Evolutionary conservation across 1,284 basidiomycete species (phyloP), one percentile per base, ranked within the genome.

Genomic region (Chondrostereum purpureum): DNA sequence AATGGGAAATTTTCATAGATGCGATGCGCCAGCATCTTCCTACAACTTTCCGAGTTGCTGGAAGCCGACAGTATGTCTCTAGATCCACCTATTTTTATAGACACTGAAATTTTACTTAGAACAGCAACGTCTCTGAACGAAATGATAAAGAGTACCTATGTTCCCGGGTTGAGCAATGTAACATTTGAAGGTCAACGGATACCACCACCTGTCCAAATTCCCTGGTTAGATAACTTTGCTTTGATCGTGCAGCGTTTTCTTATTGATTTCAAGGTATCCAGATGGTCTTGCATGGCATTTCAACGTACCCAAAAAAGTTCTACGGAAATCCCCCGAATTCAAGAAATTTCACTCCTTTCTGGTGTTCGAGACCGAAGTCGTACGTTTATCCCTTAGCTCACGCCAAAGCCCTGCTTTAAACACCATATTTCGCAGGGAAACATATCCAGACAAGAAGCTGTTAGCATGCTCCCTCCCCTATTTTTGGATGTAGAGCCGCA

Each of bases 381-480:
- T 92, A 52, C 45, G 84, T 71, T 11, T 14, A n/a, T n/a, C n/a
- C n/a, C n/a, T n/a, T n/a, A n/a, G n/a, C n/a, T n/a, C n/a, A n/a
- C n/a, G n/a, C n/a, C n/a, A n/a, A 20, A n/a, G 16, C 33, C 24
- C 13, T 14, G 36, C n/a, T n/a, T n/a, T n/a, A n/a, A n/a, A n/a
- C n/a, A n/a, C n/a, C n/a, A n/a, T n/a, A 38, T 24, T 31, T 0
- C 14, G 3, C 54, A 92, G 90, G 95, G 96, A 43, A 98, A 98
- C 58, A 78, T 99, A 46, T 96, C 92, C 8, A 75, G 96, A 17
- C 94, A 98, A 67, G 96, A 99, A 67, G 94, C 92, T 17, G 96
- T 99, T 44, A 96, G 92, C 58, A 99, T 99, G 96, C 73, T 99
- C 17, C 96, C 96, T 3, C 95, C 96, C 1, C 75, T 99, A 2